Percentiles rank a stretch among this genome's conserved stretches.
phyloP scores from a whole-genome alignment of 2,329 filamentous ascomycete species.

The Elsinoe necatrix region DNA sequence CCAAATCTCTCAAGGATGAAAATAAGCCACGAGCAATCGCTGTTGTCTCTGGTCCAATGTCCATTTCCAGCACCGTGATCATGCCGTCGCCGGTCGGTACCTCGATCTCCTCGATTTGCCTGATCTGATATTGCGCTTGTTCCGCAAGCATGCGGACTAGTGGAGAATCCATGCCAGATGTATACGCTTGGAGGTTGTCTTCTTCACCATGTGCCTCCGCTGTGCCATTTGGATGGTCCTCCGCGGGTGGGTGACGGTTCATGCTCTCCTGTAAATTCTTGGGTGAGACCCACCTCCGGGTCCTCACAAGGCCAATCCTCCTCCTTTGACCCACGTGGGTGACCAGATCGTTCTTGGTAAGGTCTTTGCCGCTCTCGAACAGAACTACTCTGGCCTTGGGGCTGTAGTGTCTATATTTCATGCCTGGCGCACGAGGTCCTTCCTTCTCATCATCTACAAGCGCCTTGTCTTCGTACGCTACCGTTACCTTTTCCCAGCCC shows the following conservation, averaged over 20 bases:
- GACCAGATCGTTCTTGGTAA: constrained; percentile 25
- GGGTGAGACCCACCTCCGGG: constrained; percentile 28
- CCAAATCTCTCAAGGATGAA: constrained; percentile 75
- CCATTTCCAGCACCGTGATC: constrained; percentile 54
- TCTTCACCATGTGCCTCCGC: background rate
- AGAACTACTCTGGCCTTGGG: constrained; percentile 79
- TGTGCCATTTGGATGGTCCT: background rate
- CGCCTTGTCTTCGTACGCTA: constrained; percentile 70
- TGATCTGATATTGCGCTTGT: constrained; percentile 2
- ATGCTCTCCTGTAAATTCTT: constrained; percentile 17
- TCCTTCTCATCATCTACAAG: constrained; percentile 49
- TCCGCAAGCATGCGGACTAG: constrained; percentile 5
- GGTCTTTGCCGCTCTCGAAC: constrained; percentile 53
- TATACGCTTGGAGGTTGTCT: constrained; percentile 20
- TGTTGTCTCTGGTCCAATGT: constrained; percentile 60
- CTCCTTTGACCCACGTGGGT: constrained; percentile 22
- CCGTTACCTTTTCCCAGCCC: constrained; percentile 72
- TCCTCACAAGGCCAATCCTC: constrained; percentile 35
- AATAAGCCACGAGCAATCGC: constrained; percentile 82
- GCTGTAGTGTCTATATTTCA: constrained; percentile 99
- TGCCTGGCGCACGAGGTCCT: constrained; percentile 74
- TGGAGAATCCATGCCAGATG: background rate
- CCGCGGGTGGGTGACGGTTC: background rate
- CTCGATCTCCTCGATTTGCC: background rate
- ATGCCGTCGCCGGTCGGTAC: background rate